These are phyloP conservation scores for Nevesoporus exiguus DNA, from an alignment of 768 basidiomycete genomes.

Conservation along the genomic window DNA sequence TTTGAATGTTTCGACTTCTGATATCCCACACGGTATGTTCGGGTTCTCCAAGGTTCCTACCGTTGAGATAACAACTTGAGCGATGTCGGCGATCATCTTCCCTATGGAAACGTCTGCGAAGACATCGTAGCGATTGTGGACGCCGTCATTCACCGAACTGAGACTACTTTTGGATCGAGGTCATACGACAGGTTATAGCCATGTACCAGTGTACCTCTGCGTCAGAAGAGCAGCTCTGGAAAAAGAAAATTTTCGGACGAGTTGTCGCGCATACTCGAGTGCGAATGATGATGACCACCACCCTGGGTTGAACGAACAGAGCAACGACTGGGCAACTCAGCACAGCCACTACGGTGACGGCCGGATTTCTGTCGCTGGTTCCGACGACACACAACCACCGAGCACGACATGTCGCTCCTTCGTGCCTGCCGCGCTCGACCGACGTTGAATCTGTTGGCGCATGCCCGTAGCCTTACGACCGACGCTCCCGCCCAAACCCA, in stretches of 20 bases:
- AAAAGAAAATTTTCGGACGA: too few relatives aligned
- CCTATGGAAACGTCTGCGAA: constrained; percentile 31
- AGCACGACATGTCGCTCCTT: constrained; percentile 50
- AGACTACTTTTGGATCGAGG: constrained; percentile 42
- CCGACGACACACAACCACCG: neutral
- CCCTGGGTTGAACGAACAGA: too few relatives aligned
- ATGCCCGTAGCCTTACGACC: constrained; percentile 20
- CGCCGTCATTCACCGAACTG: constrained; percentile 42
- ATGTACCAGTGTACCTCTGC: constrained; percentile 42
- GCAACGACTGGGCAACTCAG: neutral
- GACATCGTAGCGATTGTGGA: constrained; percentile 37
- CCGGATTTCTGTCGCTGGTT: neutral
- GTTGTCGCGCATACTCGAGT: too few relatives aligned
- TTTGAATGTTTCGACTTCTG: constrained; percentile 39
- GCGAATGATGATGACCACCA: too few relatives aligned
- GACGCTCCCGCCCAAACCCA: constrained; percentile 22
- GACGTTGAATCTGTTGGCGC: constrained; percentile 12
- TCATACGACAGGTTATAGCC: constrained; percentile 49
- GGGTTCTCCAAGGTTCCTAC: constrained; percentile 48
- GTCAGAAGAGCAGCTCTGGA: constrained; percentile 47
- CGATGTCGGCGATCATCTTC: constrained; percentile 27
- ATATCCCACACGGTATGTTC: constrained; percentile 33
- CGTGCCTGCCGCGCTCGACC: constrained; percentile 39
- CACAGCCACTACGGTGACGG: constrained; percentile 24
- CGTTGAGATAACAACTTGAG: constrained; percentile 51